These are phyloP conservation scores for Ceratopteris richardii DNA, from an alignment of 75 land plant species.

Conservation along the genomic window DNA sequence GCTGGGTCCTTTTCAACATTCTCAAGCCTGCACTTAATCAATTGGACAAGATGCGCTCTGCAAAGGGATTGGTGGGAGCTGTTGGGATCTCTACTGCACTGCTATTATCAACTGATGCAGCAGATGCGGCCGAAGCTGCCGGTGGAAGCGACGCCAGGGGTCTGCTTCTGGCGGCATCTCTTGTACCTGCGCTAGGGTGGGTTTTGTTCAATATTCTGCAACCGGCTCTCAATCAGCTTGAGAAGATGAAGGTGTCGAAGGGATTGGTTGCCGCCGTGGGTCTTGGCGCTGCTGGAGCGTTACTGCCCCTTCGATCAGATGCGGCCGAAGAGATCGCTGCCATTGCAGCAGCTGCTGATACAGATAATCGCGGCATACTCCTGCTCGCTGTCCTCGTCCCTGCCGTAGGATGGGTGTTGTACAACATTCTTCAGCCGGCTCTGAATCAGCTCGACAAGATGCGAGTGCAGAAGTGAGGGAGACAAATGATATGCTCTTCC, in stretches of 20 bases:
- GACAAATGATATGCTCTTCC: background rate
- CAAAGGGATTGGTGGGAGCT: constrained; percentile 32
- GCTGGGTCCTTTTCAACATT: constrained; percentile 83
- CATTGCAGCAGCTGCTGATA: constrained; percentile 50
- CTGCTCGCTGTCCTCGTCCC: constrained; percentile 56
- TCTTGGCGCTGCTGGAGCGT: too few species aligned
- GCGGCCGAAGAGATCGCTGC: constrained; percentile 28
- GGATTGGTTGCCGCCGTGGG: background rate
- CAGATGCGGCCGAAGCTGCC: constrained; percentile 28
- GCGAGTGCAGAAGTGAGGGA: constrained; percentile 37
- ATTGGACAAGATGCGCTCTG: constrained; percentile 54
- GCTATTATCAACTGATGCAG: background rate
- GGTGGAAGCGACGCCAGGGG: constrained; percentile 53
- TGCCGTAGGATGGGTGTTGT: constrained; percentile 76
- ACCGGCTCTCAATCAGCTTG: constrained; percentile 78
- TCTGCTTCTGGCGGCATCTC: constrained; percentile 42
- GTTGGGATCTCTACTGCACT: constrained; percentile 5
- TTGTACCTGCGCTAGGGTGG: constrained; percentile 73
- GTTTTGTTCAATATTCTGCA: constrained; percentile 87
- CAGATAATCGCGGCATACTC: constrained; percentile 42
- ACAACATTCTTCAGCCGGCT: constrained; percentile 80
- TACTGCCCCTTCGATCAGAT: too few species aligned
- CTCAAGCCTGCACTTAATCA: constrained; percentile 82
- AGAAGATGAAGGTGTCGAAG: constrained; percentile 56
- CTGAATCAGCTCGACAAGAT: constrained; percentile 75